Conservation (phyloP, 495 filamentous ascomycete genomes). For the Halenospora varia region DNA sequence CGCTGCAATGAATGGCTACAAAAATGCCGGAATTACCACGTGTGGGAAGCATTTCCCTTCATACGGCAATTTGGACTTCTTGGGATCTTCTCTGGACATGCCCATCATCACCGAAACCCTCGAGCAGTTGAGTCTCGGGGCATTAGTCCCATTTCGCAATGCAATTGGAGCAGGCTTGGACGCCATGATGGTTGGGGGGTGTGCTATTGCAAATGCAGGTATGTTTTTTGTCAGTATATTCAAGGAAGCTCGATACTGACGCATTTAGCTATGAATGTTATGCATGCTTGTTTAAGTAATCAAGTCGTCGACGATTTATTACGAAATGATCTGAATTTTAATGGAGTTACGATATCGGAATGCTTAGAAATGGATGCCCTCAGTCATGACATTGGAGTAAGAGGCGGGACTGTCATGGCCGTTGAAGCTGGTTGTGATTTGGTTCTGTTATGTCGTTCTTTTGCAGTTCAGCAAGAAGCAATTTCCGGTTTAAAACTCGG, state of each 20-base stretch:
- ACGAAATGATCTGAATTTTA: slow-evolving; percentile 75
- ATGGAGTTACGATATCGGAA: slow-evolving; percentile 89
- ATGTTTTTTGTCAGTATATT: not conserved
- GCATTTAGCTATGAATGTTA: slow-evolving; percentile 61
- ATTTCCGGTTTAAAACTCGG: slow-evolving; percentile 80
- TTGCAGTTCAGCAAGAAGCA: slow-evolving; percentile 81
- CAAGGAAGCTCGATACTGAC: not conserved
- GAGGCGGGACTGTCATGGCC: slow-evolving; percentile 89
- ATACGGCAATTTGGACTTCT: slow-evolving; percentile 88
- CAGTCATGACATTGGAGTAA: slow-evolving; percentile 87
- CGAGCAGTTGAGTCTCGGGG: slow-evolving; percentile 79
- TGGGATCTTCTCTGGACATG: slow-evolving; percentile 80
- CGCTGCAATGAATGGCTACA: slow-evolving; percentile 83
- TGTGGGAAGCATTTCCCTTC: slow-evolving; percentile 93
- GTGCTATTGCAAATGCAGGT: slow-evolving; percentile 78
- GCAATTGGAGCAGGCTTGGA: slow-evolving; percentile 79
- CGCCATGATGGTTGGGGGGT: slow-evolving; percentile 90
- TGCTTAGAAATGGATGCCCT: slow-evolving; percentile 95
- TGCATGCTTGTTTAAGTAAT: slow-evolving; percentile 87
- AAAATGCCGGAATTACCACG: slow-evolving; percentile 76
- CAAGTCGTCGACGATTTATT: slow-evolving; percentile 85
- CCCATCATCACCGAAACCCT: slow-evolving; percentile 89
- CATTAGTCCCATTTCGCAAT: slow-evolving; percentile 81
- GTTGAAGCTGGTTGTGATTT: slow-evolving; percentile 89
- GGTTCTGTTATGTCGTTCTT: slow-evolving; percentile 78